These are phyloP conservation scores for Oryza coarctata DNA, from an alignment of 176 grass and related monocot species.

Conservation along the genomic window DNA sequence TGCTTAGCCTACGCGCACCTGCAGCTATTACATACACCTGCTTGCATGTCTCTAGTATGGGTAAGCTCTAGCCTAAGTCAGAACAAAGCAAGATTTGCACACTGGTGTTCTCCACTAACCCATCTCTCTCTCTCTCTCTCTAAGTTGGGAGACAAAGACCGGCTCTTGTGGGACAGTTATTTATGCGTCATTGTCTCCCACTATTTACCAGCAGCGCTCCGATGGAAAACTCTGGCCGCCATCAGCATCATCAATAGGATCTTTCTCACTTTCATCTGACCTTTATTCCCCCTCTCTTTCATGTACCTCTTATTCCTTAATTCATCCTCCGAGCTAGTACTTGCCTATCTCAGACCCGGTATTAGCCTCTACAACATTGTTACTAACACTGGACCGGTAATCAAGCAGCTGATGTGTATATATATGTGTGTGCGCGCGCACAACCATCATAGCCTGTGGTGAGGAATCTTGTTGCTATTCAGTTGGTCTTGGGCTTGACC, in stretches of 20 bases:
- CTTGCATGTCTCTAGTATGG: slow-evolving; percentile 15
- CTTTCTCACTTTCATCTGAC: background rate
- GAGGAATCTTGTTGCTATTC: too few species aligned
- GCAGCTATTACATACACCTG: slow-evolving; percentile 14
- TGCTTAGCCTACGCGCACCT: background rate
- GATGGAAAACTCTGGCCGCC: slow-evolving; percentile 20
- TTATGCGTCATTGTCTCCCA: slow-evolving; percentile 51
- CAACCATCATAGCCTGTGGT: too few species aligned
- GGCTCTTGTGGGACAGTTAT: slow-evolving; percentile 47
- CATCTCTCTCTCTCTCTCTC: background rate
- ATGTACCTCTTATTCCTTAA: too few species aligned
- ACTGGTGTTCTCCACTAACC: background rate
- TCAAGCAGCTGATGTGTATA: too few species aligned
- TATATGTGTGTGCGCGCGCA: too few species aligned
- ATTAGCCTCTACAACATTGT: too few species aligned
- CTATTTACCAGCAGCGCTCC: slow-evolving; percentile 24
- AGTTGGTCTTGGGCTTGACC: too few species aligned
- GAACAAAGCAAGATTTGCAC: background rate
- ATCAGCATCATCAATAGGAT: background rate
- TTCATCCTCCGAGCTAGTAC: too few species aligned
- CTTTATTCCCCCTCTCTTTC: background rate
- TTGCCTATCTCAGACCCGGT: too few species aligned
- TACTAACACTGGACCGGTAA: too few species aligned
- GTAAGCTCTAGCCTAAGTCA: background rate
- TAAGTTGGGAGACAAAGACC: background rate